phyloP scores from a whole-genome alignment of 1,139 yeast species.

The Hemisphaericaspora lyxosophila region DNA sequence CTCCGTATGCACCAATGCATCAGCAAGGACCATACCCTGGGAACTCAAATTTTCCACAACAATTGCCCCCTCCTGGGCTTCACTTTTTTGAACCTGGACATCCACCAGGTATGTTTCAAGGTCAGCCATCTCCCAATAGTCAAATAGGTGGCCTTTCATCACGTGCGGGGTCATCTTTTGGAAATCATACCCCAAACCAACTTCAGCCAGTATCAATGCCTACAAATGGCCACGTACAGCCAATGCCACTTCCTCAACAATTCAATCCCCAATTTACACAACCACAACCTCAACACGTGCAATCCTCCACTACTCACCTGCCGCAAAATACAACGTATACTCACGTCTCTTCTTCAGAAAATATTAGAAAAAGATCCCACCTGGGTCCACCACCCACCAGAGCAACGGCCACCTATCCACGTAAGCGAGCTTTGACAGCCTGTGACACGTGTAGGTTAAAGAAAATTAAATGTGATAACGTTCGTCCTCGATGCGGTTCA shows the following conservation, averaged over 20 bases:
- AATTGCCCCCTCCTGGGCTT: slow-evolving; percentile 4
- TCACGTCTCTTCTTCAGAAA: slow-evolving; percentile 1
- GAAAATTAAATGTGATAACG: slow-evolving; percentile 53
- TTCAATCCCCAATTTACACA: not conserved
- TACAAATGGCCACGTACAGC: slow-evolving; percentile 1
- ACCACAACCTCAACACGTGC: slow-evolving; percentile 6
- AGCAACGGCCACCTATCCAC: slow-evolving; percentile 19
- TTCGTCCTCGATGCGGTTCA: slow-evolving; percentile 50
- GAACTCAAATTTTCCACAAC: slow-evolving; percentile 5
- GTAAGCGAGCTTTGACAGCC: slow-evolving; percentile 46
- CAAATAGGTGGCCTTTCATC: not conserved
- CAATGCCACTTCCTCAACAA: slow-evolving; percentile 5
- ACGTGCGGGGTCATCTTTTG: not conserved
- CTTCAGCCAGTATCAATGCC: not conserved
- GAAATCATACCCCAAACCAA: not conserved
- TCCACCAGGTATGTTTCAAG: slow-evolving; percentile 2
- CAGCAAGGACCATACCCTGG: slow-evolving; percentile 2
- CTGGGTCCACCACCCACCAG: slow-evolving; percentile 10
- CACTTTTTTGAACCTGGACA: slow-evolving; percentile 1
- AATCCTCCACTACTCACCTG: slow-evolving; percentile 4
- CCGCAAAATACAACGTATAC: not conserved
- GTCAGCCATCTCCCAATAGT: slow-evolving; percentile 1
- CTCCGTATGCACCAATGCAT: slow-evolving; percentile 1
- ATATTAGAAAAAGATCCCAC: slow-evolving; percentile 12
- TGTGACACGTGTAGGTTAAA: slow-evolving; percentile 49